Evolutionary conservation across 2,329 filamentous ascomycete species (phyloP), one percentile per base, ranked within the genome.

Genomic region (Aspergillus neotritici): DNA sequence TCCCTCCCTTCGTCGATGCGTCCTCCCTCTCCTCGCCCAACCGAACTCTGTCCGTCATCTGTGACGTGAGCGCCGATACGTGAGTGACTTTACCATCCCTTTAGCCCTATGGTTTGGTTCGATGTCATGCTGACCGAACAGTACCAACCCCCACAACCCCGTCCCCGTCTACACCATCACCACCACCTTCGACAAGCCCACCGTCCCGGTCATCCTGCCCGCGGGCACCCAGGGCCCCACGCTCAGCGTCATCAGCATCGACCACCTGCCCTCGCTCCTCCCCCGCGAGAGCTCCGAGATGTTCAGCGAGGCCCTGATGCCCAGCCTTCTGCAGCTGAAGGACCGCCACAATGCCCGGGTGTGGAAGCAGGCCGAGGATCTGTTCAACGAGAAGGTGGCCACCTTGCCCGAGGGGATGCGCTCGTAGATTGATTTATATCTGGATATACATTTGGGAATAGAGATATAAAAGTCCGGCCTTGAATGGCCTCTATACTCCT

Each of bases 111-210:
- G 12, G 4, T 14, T 40, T 14, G 5, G 31, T n/a, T 16, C 17
- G 36, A 28, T 37, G 11, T 35, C 13, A 12, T 14, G 9, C 36
- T 31, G 2, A 14, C 31, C n/a, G 34, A 14, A 57, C 47, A 71
- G 69, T 14, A 71, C 68, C 21, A 74, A 74, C 58, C 70, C 69
- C 12, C 58, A 72, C 60, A 73, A 72, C 57, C 71, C 69, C 15
- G 67, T 74, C 41, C 89, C 89, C 16, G 83, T 95, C 61, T 95
- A 94, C 74, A 76, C 77, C 53, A 80, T 86, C 62, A 86, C 87
- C 66, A 95, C 86, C 37, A 93, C 88, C 15, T 96, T 96, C 63
- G 80, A 82, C 62, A 82, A 86, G 62, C 91, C 90, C n/a, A 95
- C 88, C 1, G 83, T 94, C 0, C 77, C 82, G 1, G 85, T 93